Base-by-base conservation (phyloP, 2,329 filamentous ascomycete genomes). In the Ascochyta koolunga region DNA sequence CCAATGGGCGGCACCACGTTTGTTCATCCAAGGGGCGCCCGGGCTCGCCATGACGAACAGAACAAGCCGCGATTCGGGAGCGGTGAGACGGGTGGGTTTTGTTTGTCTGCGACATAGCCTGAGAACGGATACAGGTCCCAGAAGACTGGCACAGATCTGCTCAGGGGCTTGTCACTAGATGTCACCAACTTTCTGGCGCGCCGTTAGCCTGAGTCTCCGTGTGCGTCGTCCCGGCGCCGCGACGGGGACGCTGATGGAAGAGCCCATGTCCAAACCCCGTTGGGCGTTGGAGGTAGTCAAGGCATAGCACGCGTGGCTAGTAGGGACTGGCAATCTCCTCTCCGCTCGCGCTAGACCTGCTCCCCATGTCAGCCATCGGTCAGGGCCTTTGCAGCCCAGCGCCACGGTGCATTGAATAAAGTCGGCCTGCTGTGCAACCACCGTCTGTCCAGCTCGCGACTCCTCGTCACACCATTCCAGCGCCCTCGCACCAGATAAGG, bases 141-240 rank as follows among this genome's bases (percentile, higher is more conserved):
- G 60, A 37, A 41, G 53, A 21, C 48, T 67, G 67, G 66, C 62
- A 65, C 62, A 42, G 66, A 69, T 70, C 65, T 65, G 49, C 68
- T 62, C 64, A 65, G 64, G 67, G 67, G 65, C 63, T 53, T 61
- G 63, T 59, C 53, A 51, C 52, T 50, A 47, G 29, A 32, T 41
- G 48, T 56, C 44, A 49, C 55, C 62, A 67, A 52, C 51, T 59
- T 58, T 45, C 25, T 64, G 58, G 61, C 54, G 62, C 55, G 56
- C 55, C 59, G 60, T 62, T 72, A 69, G 67, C 55, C 58, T 55
- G 47, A 47, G 53, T 58, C 27, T 63, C 67, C 67, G 67, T 66
- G 64, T 70, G 65, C 53, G 54, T 66, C 61, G 61, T 71, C 65
- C 69, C 69, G 68, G 54, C 61, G 67, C 68, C 66, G 68, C 68